phyloP scores from a whole-genome alignment of 1,284 basidiomycete species.

The Ustilago tritici region DNA sequence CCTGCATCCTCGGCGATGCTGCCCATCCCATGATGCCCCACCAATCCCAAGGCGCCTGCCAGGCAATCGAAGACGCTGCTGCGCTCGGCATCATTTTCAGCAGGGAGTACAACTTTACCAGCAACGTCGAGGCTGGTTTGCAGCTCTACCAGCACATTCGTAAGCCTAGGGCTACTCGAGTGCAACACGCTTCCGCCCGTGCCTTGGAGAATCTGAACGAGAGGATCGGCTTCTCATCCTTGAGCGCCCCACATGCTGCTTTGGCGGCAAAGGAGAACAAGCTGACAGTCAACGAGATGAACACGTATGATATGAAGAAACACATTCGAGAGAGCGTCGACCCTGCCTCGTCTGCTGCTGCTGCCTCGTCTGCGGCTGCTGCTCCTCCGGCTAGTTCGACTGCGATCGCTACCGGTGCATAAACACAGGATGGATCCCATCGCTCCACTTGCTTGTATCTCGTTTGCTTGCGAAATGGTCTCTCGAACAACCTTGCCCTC shows the following conservation, averaged over 20 bases:
- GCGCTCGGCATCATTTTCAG: constrained; percentile 49
- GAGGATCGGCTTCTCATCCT: constrained; percentile 69
- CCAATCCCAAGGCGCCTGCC: constrained; percentile 51
- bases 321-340: constrained; percentile 39
- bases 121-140: constrained; percentile 63
- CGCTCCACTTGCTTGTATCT: neutral
- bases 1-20: constrained; percentile 67
- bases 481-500: neutral
- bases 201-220: constrained; percentile 71
- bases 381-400: constrained; percentile 12
- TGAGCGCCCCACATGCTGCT: constrained; percentile 68
- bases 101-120: constrained; percentile 59
- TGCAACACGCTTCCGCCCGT: constrained; percentile 67
- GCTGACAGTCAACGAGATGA: constrained; percentile 65
- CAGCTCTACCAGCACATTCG: constrained; percentile 70
- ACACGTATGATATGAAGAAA: constrained; percentile 55
- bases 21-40: constrained; percentile 55
- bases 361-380: neutral
- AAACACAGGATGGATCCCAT: neutral
- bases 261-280: constrained; percentile 69
- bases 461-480: neutral
- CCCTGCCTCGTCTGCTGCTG: constrained; percentile 2
- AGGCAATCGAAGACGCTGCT: constrained; percentile 51
- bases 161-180: constrained; percentile 70
- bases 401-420: constrained; percentile 40